A percentile compares a stretch with the other conserved stretches of the same genome.
Evolutionary conservation across 805 yeast genomes (phyloP).

Genomic region (Yarrowia sp.): DNA sequence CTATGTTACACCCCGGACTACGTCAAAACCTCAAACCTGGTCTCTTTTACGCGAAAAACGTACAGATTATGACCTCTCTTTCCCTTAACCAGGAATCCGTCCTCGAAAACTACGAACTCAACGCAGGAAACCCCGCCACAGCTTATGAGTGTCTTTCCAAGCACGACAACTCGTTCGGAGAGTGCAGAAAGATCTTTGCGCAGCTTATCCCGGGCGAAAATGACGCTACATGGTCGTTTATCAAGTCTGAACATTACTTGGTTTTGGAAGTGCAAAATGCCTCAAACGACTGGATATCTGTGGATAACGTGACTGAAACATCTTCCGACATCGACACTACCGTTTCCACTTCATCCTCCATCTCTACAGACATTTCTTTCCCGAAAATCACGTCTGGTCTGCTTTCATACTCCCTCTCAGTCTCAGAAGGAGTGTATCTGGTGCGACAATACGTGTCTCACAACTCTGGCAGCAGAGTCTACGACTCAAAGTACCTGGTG

Average conservation of each 20-base stretch:
- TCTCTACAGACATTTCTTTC: not conserved
- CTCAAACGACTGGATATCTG: not conserved
- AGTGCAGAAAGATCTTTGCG: not conserved
- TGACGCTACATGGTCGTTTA: not conserved
- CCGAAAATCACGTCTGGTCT: not conserved
- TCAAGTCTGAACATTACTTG: not conserved
- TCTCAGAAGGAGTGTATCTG: not conserved
- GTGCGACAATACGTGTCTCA: conserved; percentile 1
- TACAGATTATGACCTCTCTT: conserved; percentile 25
- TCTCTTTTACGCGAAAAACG: conserved; percentile 15
- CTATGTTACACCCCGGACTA: conserved; percentile 7
- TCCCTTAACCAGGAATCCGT: not conserved
- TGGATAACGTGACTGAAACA: not conserved
- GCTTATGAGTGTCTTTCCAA: not conserved
- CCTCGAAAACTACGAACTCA: not conserved
- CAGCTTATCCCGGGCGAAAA: not conserved
- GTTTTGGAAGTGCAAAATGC: not conserved
- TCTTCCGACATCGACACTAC: too few species aligned
- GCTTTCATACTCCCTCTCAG: not conserved
- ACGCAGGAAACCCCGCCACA: not conserved
- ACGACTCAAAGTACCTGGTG: conserved; percentile 76
- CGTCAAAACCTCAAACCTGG: not conserved
- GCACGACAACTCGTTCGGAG: not conserved
- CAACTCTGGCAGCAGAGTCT: conserved; percentile 45
- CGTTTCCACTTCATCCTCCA: not conserved